phyloP scores from a whole-genome alignment of 345 rosid genomes.

The Salix caprea region DNA sequence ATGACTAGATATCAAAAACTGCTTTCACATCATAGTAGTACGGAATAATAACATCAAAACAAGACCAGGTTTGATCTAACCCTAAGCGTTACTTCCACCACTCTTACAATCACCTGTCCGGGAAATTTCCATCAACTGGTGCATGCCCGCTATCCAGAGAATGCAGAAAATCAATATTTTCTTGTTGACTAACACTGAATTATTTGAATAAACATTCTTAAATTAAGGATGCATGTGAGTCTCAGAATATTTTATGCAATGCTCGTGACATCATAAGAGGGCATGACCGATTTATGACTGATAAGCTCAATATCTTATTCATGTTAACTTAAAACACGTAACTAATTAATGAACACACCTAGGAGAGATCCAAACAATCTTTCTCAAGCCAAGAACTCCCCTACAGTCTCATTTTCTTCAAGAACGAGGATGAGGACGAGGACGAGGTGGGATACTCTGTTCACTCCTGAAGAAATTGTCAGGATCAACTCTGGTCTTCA shows the following conservation, averaged over 20 bases:
- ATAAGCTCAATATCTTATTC: not conserved
- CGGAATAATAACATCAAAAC: no score
- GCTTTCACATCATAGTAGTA: no score
- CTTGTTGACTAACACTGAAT: not conserved
- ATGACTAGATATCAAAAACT: no score
- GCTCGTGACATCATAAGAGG: not conserved
- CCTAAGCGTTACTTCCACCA: no score
- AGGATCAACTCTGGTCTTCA: slow-evolving; percentile 29
- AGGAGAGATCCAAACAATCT: not conserved
- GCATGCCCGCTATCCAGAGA: not conserved
- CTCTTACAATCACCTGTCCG: no score
- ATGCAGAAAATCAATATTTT: not conserved
- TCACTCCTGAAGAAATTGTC: slow-evolving; percentile 27
- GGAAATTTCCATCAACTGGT: not conserved
- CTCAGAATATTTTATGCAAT: not conserved
- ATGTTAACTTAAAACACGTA: not conserved
- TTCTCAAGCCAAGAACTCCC: not conserved
- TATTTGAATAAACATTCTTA: not conserved
- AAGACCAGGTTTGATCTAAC: no score
- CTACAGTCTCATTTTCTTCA: not conserved
- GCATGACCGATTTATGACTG: not conserved
- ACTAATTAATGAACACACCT: not conserved
- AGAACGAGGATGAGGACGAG: not conserved
- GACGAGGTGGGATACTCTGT: slow-evolving; percentile 27
- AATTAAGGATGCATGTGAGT: not conserved